Base-by-base conservation (phyloP, 2,329 filamentous ascomycete genomes). In the Colletotrichum theobromicola region DNA sequence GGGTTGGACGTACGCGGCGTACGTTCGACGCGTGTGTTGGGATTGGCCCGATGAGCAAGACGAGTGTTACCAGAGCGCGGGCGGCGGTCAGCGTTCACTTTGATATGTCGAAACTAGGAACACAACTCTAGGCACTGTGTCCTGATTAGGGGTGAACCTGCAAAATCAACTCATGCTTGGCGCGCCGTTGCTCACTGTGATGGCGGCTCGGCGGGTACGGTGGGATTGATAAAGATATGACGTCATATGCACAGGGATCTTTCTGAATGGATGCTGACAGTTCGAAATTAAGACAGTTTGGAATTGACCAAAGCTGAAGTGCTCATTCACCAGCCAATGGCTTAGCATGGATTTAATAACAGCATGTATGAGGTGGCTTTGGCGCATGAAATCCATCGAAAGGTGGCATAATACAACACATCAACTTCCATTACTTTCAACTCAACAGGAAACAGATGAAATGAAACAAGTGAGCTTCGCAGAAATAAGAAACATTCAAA, bases 131-230 rank as follows among this genome's bases (percentile, higher is more conserved):
- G 30, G 57, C 12, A 34, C 30, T 34, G 35, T 65, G 62, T 32
- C 15, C 18, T 10, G 10, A 34, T 60, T 26, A 13, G 24, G 32
- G 28, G 21, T 12, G 50, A 46, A 70, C 3, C 13, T 16, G 7
- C 8, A 53, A 64, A 64, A 50, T 37, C 30, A n/a, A 55, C 46
- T 46, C 1, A 10, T n/a, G 30, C 57, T 73, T 70, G 58, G 66
- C 70, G 21, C 32, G 24, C 35, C 34, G 26, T 32, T 21, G 30
- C 8, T 21, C 16, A 15, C 7, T 10, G 1, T 12, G 35, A 15
- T 6, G 28, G 35, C 18, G 42, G 16, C 18, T 37, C 26, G 12
- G 21, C 8, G 4, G 12, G 21, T 8, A 28, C 32, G 15, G 28
- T 50, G 9, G 26, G 46, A 21, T 30, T 7, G 13, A 6, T 13